These are phyloP conservation scores for Bipolaris bicolor DNA, from an alignment of 2,329 filamentous ascomycete genomes.

Conservation along the genomic window DNA sequence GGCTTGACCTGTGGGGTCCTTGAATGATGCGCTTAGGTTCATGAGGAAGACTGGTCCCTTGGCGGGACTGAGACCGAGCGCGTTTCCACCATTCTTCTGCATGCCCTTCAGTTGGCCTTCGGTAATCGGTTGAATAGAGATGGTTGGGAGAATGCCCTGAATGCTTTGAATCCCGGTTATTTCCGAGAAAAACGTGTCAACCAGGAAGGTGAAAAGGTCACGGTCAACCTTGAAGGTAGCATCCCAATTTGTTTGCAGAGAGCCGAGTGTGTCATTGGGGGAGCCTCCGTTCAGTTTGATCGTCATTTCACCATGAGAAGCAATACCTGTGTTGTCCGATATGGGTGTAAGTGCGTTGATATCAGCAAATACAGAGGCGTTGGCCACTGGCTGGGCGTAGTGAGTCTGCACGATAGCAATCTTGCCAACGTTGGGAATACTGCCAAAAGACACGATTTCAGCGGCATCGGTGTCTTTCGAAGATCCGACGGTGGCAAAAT, in stretches of 20 bases:
- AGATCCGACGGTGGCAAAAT: slow-evolving; percentile 20
- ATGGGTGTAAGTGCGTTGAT: slow-evolving; percentile 32
- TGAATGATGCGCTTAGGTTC: slow-evolving; percentile 29
- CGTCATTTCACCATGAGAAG: slow-evolving; percentile 29
- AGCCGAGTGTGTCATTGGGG: slow-evolving; percentile 20
- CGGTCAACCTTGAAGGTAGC: slow-evolving; percentile 35
- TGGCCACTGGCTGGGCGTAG: slow-evolving; percentile 27
- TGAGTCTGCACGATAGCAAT: slow-evolving; percentile 33
- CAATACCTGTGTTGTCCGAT: slow-evolving; percentile 28
- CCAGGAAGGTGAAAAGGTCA: slow-evolving; percentile 28
- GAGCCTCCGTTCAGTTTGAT: slow-evolving; percentile 28
- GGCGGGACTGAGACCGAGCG: slow-evolving; percentile 32
- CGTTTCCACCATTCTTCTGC: slow-evolving; percentile 37
- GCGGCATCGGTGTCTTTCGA: slow-evolving; percentile 32
- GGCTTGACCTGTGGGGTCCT: slow-evolving; percentile 25
- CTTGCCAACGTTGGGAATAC: slow-evolving; percentile 19
- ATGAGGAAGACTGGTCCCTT: slow-evolving; percentile 29
- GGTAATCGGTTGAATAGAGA: slow-evolving; percentile 35
- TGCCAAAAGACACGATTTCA: slow-evolving; percentile 25
- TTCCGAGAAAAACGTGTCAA: slow-evolving; percentile 27
- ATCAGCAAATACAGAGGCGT: slow-evolving; percentile 34
- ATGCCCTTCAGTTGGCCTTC: slow-evolving; percentile 29
- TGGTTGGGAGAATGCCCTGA: slow-evolving; percentile 24
- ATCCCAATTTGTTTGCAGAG: slow-evolving; percentile 38
- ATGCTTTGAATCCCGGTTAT: slow-evolving; percentile 18